Conservation (phyloP, 2,329 filamentous ascomycete species). For the Simplicillium aogashimaense region DNA sequence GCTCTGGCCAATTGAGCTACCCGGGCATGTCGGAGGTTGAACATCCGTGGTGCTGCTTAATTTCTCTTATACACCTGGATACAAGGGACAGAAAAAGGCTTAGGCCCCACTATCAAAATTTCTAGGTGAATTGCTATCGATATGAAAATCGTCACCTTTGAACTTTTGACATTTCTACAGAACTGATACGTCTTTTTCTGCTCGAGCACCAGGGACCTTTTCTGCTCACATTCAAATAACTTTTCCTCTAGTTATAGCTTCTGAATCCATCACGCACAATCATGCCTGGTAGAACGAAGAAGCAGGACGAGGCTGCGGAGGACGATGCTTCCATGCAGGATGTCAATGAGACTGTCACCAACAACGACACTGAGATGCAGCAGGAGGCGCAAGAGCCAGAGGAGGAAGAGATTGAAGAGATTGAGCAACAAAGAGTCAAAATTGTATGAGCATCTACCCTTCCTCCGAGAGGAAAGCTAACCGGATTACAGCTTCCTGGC, state of each 20-base stretch:
- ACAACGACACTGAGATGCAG: constrained; percentile 23
- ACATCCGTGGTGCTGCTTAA: constrained; percentile 1
- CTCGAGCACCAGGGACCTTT: neutral
- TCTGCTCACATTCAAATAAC: neutral
- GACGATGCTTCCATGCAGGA: constrained; percentile 35
- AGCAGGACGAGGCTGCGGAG: constrained; percentile 16
- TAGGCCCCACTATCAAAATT: neutral
- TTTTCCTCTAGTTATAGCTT: neutral
- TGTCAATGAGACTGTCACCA: constrained; percentile 14
- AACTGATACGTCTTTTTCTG: neutral
- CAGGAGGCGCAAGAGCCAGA: constrained; percentile 18
- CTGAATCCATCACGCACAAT: constrained; percentile 4
- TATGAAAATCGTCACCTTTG: constrained; percentile 2
- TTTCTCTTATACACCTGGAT: constrained; percentile 1
- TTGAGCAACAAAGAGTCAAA: constrained; percentile 45
- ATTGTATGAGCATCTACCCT: constrained; percentile 36
- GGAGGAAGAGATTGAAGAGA: constrained; percentile 35
- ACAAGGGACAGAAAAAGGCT: no score
- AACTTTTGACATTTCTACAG: neutral
- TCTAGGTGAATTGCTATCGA: constrained; percentile 1
- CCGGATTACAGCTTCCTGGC: constrained; percentile 62
- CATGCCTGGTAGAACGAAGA: constrained; percentile 31
- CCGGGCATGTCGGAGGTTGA: constrained; percentile 8
- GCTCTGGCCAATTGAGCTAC: constrained; percentile 24
- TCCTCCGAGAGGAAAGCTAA: constrained; percentile 2